These are phyloP conservation scores for Tetrahymena malaccensis DNA, from an alignment of 73 alveolate genomes.

Conservation along the genomic window DNA sequence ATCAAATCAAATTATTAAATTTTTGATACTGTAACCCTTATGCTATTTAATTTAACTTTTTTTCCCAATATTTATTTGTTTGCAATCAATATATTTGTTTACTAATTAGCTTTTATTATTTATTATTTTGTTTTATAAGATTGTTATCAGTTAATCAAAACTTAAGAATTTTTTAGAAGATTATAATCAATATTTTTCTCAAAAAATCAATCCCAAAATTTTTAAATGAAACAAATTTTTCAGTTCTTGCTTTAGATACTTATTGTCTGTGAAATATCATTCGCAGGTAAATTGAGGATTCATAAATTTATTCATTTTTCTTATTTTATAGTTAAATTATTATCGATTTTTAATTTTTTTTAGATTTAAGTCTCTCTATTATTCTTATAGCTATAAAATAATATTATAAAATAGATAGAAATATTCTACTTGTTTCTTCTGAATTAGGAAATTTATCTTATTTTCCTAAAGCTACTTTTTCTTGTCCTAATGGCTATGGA, in stretches of 20 bases:
- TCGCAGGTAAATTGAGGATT: not conserved
- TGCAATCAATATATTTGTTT: too few species aligned
- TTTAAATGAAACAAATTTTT: not conserved
- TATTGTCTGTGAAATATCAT: not conserved
- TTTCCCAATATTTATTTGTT: too few species aligned
- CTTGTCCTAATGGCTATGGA: not conserved
- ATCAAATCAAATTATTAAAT: too few species aligned
- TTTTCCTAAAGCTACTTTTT: not conserved
- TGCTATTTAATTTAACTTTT: too few species aligned
- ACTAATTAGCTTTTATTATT: too few species aligned
- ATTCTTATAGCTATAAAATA: too few species aligned
- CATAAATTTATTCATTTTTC: too few species aligned
- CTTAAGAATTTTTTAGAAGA: too few species aligned
- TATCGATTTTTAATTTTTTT: too few species aligned
- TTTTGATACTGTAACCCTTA: too few species aligned
- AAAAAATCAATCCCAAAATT: not conserved
- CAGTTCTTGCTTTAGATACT: not conserved
- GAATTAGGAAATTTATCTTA: not conserved
- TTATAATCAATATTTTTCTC: not conserved
- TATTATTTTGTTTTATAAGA: too few species aligned
- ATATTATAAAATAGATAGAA: not conserved
- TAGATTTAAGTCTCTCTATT: not conserved
- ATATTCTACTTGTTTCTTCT: not conserved
- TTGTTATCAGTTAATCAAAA: not conserved
- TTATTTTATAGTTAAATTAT: too few species aligned